Evolutionary conservation across 1,139 yeast genomes (phyloP).

Genomic region (Taiozyma sp.): DNA sequence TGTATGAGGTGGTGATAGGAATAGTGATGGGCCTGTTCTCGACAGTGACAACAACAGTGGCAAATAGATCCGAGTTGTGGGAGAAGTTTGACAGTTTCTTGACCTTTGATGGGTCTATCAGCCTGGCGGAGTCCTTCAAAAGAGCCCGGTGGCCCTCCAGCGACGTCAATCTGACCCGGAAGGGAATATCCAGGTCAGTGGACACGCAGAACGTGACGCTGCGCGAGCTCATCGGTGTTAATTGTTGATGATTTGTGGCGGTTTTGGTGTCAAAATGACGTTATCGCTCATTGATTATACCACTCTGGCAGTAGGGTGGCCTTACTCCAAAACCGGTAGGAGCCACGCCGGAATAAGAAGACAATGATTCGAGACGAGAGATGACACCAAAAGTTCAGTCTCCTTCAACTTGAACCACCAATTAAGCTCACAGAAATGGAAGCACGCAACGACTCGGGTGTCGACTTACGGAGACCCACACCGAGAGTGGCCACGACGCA

Average conservation of each 20-base stretch:
- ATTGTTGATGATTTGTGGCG: background rate
- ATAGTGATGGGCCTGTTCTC: slow-evolving; percentile 60
- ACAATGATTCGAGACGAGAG: background rate
- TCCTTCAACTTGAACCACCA: background rate
- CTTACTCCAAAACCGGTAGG: background rate
- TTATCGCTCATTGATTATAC: background rate
- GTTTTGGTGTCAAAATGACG: background rate
- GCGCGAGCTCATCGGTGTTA: slow-evolving; percentile 22
- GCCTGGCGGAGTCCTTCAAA: slow-evolving; percentile 49
- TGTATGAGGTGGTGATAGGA: slow-evolving; percentile 65
- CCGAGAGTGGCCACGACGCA: slow-evolving; percentile 44
- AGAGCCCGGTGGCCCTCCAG: slow-evolving; percentile 44
- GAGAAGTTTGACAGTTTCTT: slow-evolving; percentile 47
- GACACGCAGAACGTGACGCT: slow-evolving; percentile 71
- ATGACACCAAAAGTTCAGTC: background rate
- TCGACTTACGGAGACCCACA: slow-evolving; percentile 37
- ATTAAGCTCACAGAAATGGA: background rate
- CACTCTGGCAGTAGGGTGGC: background rate
- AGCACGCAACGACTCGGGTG: slow-evolving; percentile 6
- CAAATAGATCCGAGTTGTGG: slow-evolving; percentile 55
- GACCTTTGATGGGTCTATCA: slow-evolving; percentile 48
- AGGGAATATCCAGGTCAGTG: slow-evolving; percentile 60
- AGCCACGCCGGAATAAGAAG: background rate
- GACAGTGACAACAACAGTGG: slow-evolving; percentile 56
- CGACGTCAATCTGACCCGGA: slow-evolving; percentile 41